Evolutionary conservation across 2,329 filamentous ascomycete species (phyloP).

Genomic region (Phyllosticta citribraziliensis): DNA sequence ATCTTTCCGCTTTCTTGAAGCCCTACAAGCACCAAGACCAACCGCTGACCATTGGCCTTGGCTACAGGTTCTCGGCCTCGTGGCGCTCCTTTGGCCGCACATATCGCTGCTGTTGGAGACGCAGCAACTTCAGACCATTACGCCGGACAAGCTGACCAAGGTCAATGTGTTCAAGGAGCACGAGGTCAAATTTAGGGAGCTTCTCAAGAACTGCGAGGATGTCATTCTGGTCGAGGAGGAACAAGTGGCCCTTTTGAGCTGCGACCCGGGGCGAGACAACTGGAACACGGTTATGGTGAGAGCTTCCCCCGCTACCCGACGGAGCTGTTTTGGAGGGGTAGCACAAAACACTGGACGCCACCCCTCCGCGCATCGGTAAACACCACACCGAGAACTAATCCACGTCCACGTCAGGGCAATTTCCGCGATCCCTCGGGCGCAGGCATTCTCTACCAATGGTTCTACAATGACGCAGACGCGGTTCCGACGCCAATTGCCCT

Average conservation of each 20-base stretch:
- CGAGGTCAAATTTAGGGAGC: constrained; percentile 25
- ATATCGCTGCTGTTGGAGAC: not conserved
- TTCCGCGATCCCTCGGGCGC: constrained; percentile 17
- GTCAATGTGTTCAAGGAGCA: constrained; percentile 19
- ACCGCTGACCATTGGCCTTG: not conserved
- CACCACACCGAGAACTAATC: not conserved
- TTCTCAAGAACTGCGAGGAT: constrained; percentile 36
- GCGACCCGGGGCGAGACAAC: constrained; percentile 32
- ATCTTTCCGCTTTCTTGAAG: not conserved
- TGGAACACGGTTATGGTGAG: constrained; percentile 39
- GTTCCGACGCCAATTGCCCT: constrained; percentile 20
- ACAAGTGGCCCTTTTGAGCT: constrained; percentile 33
- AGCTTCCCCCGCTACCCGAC: constrained; percentile 5
- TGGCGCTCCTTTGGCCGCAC: constrained; percentile 6
- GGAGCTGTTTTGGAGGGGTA: not conserved
- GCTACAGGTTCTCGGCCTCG: constrained; percentile 1
- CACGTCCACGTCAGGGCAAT: constrained; percentile 17
- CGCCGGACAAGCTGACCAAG: constrained; percentile 12
- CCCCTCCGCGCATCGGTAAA: not conserved
- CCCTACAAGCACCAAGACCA: not conserved
- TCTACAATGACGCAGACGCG: constrained; percentile 22
- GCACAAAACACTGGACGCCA: not conserved
- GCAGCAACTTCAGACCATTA: not conserved
- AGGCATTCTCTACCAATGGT: constrained; percentile 30
- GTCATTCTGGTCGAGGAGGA: constrained; percentile 26